phyloP scores from a whole-genome alignment of 1,139 yeast genomes.

The Blastobotrys illinoisensis region DNA sequence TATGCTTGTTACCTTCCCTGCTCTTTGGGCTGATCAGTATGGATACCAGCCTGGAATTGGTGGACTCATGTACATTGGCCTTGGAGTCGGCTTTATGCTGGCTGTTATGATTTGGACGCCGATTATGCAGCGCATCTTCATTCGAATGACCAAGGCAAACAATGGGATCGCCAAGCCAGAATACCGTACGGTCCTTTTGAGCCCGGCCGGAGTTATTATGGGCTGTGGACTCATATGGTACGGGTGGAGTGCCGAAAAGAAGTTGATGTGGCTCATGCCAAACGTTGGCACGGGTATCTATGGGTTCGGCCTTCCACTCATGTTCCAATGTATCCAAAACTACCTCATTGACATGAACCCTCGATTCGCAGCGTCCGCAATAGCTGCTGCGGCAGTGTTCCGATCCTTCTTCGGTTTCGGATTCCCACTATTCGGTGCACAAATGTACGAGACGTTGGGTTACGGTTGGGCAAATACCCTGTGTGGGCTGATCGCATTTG shows the following conservation, averaged over 20 bases:
- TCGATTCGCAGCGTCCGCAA: conserved; percentile 50
- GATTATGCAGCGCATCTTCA: conserved; percentile 38
- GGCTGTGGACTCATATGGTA: conserved; percentile 55
- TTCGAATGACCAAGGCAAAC: conserved; percentile 36
- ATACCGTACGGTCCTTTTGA: conserved; percentile 43
- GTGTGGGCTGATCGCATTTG: conserved; percentile 50
- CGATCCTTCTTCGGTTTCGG: conserved; percentile 54
- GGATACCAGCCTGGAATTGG: conserved; percentile 46
- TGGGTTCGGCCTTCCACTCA: conserved; percentile 53
- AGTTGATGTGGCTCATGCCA: conserved; percentile 50
- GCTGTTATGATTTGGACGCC: conserved; percentile 46
- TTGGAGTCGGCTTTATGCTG: conserved; percentile 46
- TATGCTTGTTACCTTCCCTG: conserved; percentile 54
- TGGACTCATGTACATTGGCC: conserved; percentile 53
- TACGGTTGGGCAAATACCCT: conserved; percentile 67
- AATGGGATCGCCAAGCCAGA: conserved; percentile 56
- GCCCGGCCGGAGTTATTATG: conserved; percentile 41
- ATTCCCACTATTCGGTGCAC: conserved; percentile 37
- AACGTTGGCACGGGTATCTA: conserved; percentile 50
- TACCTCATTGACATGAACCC: conserved; percentile 64
- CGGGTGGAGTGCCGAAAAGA: conserved; percentile 57
- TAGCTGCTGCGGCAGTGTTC: conserved; percentile 60
- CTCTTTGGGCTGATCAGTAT: conserved; percentile 44
- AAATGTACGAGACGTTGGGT: conserved; percentile 35
- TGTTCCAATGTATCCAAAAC: conserved; percentile 55